Evolutionary conservation across 805 yeast genomes (phyloP), one percentile per base, ranked within the genome.

Genomic region (Kazachstania martiniae): DNA sequence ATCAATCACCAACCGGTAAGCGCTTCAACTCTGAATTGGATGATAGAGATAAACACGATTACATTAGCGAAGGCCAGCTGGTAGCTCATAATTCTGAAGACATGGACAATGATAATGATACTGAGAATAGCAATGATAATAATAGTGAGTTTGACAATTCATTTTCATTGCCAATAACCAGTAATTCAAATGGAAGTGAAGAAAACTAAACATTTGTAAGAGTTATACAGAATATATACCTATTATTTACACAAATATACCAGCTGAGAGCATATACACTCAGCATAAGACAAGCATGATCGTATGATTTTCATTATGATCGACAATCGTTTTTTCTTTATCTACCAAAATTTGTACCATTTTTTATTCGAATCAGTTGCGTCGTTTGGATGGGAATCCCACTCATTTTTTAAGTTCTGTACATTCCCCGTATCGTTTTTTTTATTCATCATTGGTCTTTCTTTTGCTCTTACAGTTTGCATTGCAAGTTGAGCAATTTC

Each of bases 401-500:
- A 39, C 29, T 38, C 32, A 23, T 37, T 24, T 33, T 40, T 38
- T 33, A 47, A 14, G 18, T 17, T 28, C 18, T 15, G 27, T 29
- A n/a, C 13, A n/a, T 3, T 19, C 21, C 17, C 24, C 13, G 4
- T 27, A 24, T 26, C 32, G 3, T 35, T 36, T 6, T 44, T 44
- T 18, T 47, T 37, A 13, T 44, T 41, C 36, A 55, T 14, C 64
- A 59, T 61, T n/a, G 63, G 64, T 34, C 37, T 55, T 34, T 51
- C 56, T 41, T 59, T 58, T 5, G 42, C 42, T 12, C 58, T 58
- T 16, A 59, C 59, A 2, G 60, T 63, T 36, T 70, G 70, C 44
- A 74, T 76, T 0, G 94, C 94, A 47, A 70, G 57, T 36, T 72
- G 75, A 29, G 87, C 78, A 36, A 77, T 74, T 38, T 70, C 69